Conservation (phyloP, 2,329 filamentous ascomycete species). For the Colletotrichum liriopes region DNA sequence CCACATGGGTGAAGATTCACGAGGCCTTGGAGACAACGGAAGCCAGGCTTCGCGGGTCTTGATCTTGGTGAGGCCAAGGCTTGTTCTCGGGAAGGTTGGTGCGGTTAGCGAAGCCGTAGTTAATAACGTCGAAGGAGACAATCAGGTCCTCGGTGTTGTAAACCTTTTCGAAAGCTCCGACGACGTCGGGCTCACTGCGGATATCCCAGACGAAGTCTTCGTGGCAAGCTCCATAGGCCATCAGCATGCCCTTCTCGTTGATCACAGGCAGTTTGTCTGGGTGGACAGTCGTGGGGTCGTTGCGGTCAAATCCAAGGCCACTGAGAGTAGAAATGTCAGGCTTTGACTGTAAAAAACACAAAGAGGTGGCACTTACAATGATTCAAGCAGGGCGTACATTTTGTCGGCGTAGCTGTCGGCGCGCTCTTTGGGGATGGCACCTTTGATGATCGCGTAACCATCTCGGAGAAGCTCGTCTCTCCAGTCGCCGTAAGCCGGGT, state of each 20-base stretch:
- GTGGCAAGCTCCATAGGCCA: slow-evolving; percentile 62
- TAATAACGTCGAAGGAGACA: slow-evolving; percentile 65
- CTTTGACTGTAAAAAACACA: slow-evolving; percentile 44
- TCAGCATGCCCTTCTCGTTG: slow-evolving; percentile 65
- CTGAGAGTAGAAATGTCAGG: slow-evolving; percentile 17
- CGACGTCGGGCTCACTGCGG: slow-evolving; percentile 63
- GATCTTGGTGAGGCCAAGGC: slow-evolving; percentile 63
- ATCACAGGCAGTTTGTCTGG: slow-evolving; percentile 57
- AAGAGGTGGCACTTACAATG: slow-evolving; percentile 41
- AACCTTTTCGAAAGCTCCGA: slow-evolving; percentile 62
- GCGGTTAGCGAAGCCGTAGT: slow-evolving; percentile 60
- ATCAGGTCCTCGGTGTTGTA: slow-evolving; percentile 62
- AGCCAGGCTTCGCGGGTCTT: slow-evolving; percentile 58
- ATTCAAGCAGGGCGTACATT: slow-evolving; percentile 44
- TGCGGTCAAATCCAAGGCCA: slow-evolving; percentile 44
- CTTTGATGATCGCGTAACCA: slow-evolving; percentile 42
- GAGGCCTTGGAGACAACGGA: slow-evolving; percentile 67
- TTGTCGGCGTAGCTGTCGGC: slow-evolving; percentile 50
- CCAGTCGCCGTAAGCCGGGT: slow-evolving; percentile 49
- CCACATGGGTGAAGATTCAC: slow-evolving; percentile 60
- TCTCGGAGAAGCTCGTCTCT: slow-evolving; percentile 51
- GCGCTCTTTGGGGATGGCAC: slow-evolving; percentile 37
- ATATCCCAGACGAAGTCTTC: slow-evolving; percentile 65
- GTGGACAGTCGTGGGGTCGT: slow-evolving; percentile 55
- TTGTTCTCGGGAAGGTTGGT: slow-evolving; percentile 54